Percentiles rank a stretch among this genome's conserved stretches.
Conservation (phyloP, 495 filamentous ascomycete genomes). For the Tuber aestivum region DNA sequence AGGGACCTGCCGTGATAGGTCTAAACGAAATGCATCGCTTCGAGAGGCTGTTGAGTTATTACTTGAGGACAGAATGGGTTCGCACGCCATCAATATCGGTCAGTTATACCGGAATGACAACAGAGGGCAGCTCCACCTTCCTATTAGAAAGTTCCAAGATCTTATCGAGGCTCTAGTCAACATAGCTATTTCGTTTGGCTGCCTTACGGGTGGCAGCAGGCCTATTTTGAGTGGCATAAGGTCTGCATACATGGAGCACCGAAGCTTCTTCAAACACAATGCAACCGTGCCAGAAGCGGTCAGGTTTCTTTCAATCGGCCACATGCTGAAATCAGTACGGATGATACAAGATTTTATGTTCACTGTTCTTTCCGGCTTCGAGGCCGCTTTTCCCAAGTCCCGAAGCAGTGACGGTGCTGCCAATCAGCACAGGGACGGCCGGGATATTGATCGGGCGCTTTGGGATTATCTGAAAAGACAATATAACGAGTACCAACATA, state of each 20-base stretch:
- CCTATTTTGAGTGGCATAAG: neutral
- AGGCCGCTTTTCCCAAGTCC: neutral
- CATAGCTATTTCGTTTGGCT: neutral
- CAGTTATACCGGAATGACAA: neutral
- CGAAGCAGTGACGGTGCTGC: neutral
- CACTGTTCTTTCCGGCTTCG: neutral
- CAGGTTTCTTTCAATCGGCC: neutral
- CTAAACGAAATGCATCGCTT: neutral
- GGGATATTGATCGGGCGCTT: neutral
- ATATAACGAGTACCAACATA: neutral
- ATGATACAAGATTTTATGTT: conserved; percentile 1
- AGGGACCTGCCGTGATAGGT: neutral
- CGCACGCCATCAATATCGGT: neutral
- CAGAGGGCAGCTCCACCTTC: neutral
- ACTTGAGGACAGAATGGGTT: neutral
- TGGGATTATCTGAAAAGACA: neutral
- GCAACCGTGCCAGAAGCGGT: neutral
- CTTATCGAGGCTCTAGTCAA: neutral
- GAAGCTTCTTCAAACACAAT: neutral
- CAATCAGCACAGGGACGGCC: neutral
- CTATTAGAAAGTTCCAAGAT: neutral
- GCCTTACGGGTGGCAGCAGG: neutral
- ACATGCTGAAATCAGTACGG: neutral
- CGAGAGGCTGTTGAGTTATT: neutral
- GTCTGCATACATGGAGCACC: neutral